Base-by-base conservation (phyloP, 495 filamentous ascomycete species). In the Aspergillus ostianus region DNA sequence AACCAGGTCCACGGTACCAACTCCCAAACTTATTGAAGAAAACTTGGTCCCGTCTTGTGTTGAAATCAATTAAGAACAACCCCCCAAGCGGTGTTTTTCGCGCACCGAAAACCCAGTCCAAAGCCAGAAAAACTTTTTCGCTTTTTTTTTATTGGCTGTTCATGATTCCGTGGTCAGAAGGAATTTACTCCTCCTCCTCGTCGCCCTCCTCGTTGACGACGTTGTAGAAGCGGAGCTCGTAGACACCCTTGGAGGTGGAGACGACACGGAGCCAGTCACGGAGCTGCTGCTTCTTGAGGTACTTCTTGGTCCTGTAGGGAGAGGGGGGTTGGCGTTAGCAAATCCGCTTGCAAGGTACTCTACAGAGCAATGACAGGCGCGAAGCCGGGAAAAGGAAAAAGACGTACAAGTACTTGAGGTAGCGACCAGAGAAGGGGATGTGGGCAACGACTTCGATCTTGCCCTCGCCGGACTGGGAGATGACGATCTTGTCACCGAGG, bases 181-280 rank as follows among this genome's bases (percentile, higher is more conserved):
- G 53, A 59, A 66, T 84, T 84, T 96, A 98, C 73, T 98, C 95
- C 65, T 98, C 94, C 76, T 98, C 94, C 66, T 98, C 94, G 64
- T 98, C 94, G 61, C 80, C 91, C 70, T 90, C 93, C 75, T 98
- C 95, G 79, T 94, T 93, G 70, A 96, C 93, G 77, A 98, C 92
- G 84, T 98, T 98, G 92, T 94, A 98, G 92, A 98, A 98, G 79
- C 93, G 90, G 77, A 98, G 89, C 85, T 97, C 93, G 82, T 98
- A 98, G 64, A 96, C 92, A 70, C 93, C 93, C 84, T 91, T 91
- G 77, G 89, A 90, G 72, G 92, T 97, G 57, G 92, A 92, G 73
- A 98, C 95, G 65, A 98, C 94, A 67, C 94, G 92, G 73, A 98
- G 88, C 95, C 95, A 98, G 84, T 98, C 94, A 81, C 94, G 90